These are phyloP conservation scores for Pythium phragmiticola DNA, from an alignment of 352 stramenopile genomes.

Conservation along the genomic window DNA sequence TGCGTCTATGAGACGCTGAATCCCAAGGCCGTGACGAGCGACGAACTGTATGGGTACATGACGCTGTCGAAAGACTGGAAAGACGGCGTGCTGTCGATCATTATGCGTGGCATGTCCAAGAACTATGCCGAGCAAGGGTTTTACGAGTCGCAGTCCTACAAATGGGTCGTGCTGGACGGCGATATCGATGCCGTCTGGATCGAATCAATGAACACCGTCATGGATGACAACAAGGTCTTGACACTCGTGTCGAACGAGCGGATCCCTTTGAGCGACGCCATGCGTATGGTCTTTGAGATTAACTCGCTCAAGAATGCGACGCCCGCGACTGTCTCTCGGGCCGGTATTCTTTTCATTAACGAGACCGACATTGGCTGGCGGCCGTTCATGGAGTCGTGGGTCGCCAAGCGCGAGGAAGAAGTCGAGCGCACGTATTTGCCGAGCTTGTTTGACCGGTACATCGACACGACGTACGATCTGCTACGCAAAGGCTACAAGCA, in stretches of 20 bases:
- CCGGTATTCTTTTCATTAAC: constrained; percentile 89
- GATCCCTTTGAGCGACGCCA: constrained; percentile 76
- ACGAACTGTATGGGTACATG: constrained; percentile 94
- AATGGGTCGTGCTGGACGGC: constrained; percentile 86
- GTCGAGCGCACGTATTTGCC: constrained; percentile 91
- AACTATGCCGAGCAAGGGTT: constrained; percentile 91
- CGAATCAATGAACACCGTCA: constrained; percentile 96
- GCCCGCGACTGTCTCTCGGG: constrained; percentile 80
- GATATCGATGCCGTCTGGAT: constrained; percentile 91
- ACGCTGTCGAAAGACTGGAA: constrained; percentile 91
- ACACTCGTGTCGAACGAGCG: constrained; percentile 91
- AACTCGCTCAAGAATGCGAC: constrained; percentile 89
- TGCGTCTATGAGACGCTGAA: constrained; percentile 90
- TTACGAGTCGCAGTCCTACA: constrained; percentile 93
- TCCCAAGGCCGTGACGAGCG: constrained; percentile 85
- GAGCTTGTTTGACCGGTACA: constrained; percentile 95
- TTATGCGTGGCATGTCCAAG: constrained; percentile 90
- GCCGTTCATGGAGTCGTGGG: constrained; percentile 96
- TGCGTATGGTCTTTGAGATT: constrained; percentile 92
- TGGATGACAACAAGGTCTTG: constrained; percentile 97
- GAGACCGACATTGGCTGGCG: constrained; percentile 93
- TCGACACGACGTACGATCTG: constrained; percentile 93
- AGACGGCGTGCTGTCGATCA: constrained; percentile 86
- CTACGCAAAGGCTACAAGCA: constrained; percentile 96
- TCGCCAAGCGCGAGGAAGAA: constrained; percentile 89